Evolutionary conservation across 2,329 filamentous ascomycete species (phyloP).

Genomic region (Neophaeococcomyces mojaviensis): DNA sequence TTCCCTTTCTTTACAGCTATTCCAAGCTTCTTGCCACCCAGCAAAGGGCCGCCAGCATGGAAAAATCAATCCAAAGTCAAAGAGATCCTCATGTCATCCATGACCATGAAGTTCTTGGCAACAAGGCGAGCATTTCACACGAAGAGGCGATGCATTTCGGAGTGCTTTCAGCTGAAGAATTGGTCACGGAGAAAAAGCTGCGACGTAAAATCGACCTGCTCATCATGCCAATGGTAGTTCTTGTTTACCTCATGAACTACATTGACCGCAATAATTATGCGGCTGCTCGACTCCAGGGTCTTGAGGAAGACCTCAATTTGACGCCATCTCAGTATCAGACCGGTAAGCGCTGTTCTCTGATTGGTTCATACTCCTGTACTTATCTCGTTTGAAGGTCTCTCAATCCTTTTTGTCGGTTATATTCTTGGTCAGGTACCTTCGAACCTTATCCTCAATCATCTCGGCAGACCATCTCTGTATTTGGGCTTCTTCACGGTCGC

Average conservation of each 20-base stretch:
- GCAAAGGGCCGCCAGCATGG: not conserved
- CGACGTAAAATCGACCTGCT: conserved; percentile 31
- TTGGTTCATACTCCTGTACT: not conserved
- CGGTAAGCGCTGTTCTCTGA: conserved; percentile 20
- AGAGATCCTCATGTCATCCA: not conserved
- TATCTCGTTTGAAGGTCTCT: conserved; percentile 26
- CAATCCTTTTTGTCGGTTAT: conserved; percentile 47
- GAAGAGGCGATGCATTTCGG: conserved; percentile 22
- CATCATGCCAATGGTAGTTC: conserved; percentile 32
- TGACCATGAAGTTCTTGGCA: conserved; percentile 21
- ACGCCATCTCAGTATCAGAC: conserved; percentile 4
- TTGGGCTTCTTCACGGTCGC: conserved; percentile 36
- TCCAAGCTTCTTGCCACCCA: not conserved
- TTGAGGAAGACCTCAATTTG: conserved; percentile 13
- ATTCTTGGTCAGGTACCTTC: conserved; percentile 47
- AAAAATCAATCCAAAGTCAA: not conserved
- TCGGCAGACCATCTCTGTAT: conserved; percentile 40
- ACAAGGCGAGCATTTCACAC: conserved; percentile 17
- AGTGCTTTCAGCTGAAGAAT: conserved; percentile 27
- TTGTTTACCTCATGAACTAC: conserved; percentile 50
- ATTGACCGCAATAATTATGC: conserved; percentile 29
- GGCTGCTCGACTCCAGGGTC: conserved; percentile 12
- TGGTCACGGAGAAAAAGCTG: conserved; percentile 30
- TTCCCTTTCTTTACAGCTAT: not conserved
- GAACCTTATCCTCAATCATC: conserved; percentile 27